Evolutionary conservation across 495 filamentous ascomycete genomes (phyloP).

Genomic region (Penicillium arizonense): DNA sequence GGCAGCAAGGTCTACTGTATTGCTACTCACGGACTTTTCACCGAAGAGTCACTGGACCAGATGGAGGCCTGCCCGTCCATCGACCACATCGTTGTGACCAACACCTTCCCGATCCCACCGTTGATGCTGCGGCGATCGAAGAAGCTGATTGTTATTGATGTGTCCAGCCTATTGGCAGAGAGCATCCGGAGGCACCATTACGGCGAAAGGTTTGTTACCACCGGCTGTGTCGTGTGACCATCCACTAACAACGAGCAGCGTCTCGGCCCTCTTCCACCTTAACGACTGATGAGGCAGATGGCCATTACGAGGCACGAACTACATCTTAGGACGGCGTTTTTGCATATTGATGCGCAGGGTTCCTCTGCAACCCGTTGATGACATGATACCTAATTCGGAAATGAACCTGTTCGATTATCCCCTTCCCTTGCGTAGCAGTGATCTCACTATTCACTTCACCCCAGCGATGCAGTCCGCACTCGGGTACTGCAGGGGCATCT

Average conservation of each 20-base stretch:
- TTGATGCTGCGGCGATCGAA: constrained; percentile 65
- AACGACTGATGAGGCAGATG: constrained; percentile 35
- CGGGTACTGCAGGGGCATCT: constrained; percentile 63
- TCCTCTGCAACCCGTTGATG: constrained; percentile 20
- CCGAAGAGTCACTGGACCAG: constrained; percentile 82
- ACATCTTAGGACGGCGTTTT: constrained; percentile 18
- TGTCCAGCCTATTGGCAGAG: constrained; percentile 84
- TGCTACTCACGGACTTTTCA: constrained; percentile 94
- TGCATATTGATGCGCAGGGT: constrained; percentile 25
- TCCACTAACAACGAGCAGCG: constrained; percentile 46
- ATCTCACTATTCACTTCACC: background rate
- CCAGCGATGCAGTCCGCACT: constrained; percentile 69
- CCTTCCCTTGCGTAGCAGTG: background rate
- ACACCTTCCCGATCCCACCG: constrained; percentile 85
- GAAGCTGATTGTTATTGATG: constrained; percentile 86
- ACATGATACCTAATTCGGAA: constrained; percentile 28
- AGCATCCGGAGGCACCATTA: constrained; percentile 95
- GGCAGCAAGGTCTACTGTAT: constrained; percentile 97
- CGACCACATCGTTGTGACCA: constrained; percentile 90
- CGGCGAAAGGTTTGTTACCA: constrained; percentile 58
- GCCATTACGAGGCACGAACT: constrained; percentile 18
- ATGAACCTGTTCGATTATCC: constrained; percentile 11
- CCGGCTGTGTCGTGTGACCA: constrained; percentile 1
- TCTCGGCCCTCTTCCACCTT: constrained; percentile 80
- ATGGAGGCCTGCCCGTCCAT: constrained; percentile 91